Evolutionary conservation across 2,329 filamentous ascomycete genomes (phyloP).

Genomic region (Fusarium sp.): DNA sequence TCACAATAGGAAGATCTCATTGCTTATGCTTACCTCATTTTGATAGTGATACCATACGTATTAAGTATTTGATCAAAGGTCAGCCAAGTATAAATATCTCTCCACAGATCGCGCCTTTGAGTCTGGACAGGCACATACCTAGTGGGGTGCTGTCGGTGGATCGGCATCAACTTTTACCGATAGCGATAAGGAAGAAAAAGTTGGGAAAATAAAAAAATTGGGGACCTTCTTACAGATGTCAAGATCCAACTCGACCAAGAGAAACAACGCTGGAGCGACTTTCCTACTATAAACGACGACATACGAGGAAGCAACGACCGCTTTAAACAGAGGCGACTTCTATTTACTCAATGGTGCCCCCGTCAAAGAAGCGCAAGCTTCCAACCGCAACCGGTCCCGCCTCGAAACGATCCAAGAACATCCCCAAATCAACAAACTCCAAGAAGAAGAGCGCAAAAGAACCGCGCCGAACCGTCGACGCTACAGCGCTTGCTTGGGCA

Average conservation of each 20-base stretch:
- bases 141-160: slow-evolving; percentile 35
- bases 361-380: slow-evolving; percentile 58
- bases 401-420: slow-evolving; percentile 55
- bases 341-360: slow-evolving; percentile 50
- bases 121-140: neutral
- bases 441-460: slow-evolving; percentile 51
- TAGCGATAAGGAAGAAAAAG: slow-evolving; percentile 34
- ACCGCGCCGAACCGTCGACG: slow-evolving; percentile 55
- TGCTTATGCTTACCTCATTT: slow-evolving; percentile 3
- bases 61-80: neutral
- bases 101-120: neutral
- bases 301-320: slow-evolving; percentile 4
- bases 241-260: slow-evolving; percentile 23
- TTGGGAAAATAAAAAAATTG: slow-evolving; percentile 41
- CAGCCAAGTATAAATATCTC: slow-evolving; percentile 13
- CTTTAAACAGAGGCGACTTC: slow-evolving; percentile 17
- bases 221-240: slow-evolving; percentile 30
- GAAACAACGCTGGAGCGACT: slow-evolving; percentile 18
- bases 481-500: slow-evolving; percentile 68
- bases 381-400: slow-evolving; percentile 50
- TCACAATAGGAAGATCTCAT: neutral
- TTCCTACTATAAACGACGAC: slow-evolving; percentile 3
- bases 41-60: neutral
- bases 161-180: slow-evolving; percentile 46
- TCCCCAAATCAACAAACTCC: slow-evolving; percentile 28